Evolutionary conservation across 2,329 filamentous ascomycete species (phyloP).

Genomic region (Fusarium succisae): DNA sequence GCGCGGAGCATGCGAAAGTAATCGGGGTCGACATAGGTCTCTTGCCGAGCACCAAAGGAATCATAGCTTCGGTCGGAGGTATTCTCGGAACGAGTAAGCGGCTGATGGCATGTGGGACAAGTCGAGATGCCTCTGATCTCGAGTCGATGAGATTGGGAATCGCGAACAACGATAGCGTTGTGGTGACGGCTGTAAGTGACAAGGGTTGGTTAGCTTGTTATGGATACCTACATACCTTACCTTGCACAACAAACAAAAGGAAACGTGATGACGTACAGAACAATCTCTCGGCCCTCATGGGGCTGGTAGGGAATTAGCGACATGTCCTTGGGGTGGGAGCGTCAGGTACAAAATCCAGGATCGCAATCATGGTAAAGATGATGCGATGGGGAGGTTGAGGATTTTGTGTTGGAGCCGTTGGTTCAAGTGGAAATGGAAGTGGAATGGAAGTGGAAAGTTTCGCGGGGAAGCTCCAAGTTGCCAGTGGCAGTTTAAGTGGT

Average conservation of each 20-base stretch:
- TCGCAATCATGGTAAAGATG: conserved; percentile 36
- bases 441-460: conserved; percentile 16
- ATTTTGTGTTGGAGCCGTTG: conserved; percentile 5
- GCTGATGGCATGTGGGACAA: conserved; percentile 91
- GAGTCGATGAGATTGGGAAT: conserved; percentile 84
- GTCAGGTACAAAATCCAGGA: conserved; percentile 32
- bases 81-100: conserved; percentile 58
- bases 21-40: conserved; percentile 85
- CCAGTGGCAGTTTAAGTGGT: conserved; percentile 1
- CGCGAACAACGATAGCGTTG: conserved; percentile 91
- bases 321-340: conserved; percentile 49
- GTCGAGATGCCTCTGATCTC: conserved; percentile 80
- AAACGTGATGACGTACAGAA: conserved; percentile 72
- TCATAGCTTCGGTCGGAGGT: conserved; percentile 64
- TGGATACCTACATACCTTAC: neutral
- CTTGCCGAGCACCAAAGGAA: conserved; percentile 51
- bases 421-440: neutral
- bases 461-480: conserved; percentile 17
- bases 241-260: conserved; percentile 1
- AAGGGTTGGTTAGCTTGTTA: conserved; percentile 11
- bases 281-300: conserved; percentile 78
- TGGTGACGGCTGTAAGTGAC: conserved; percentile 84
- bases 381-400: conserved; percentile 7
- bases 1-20: conserved; percentile 94
- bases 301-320: conserved; percentile 82